These are phyloP conservation scores for Arthrobotrys conoides DNA, from an alignment of 2,329 filamentous ascomycete genomes.

Conservation along the genomic window DNA sequence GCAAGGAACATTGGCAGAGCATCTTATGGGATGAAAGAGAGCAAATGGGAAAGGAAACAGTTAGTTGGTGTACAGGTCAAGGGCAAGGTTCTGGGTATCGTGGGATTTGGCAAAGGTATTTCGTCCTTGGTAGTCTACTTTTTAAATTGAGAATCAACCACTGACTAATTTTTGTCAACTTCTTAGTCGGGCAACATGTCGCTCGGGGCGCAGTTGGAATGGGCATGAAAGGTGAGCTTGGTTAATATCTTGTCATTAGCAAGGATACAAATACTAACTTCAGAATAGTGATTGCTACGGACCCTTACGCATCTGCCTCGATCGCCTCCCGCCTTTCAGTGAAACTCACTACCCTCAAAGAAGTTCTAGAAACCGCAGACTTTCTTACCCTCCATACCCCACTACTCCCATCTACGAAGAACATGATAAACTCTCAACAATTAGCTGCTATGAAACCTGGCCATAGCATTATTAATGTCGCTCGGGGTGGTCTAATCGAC, in stretches of 20 bases:
- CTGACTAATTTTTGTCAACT: background rate
- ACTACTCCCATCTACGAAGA: constrained; percentile 80
- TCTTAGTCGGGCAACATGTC: constrained; percentile 79
- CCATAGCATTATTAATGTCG: constrained; percentile 82
- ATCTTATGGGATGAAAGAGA: constrained; percentile 66
- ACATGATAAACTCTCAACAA: constrained; percentile 78
- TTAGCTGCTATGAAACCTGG: constrained; percentile 80
- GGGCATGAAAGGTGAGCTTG: constrained; percentile 74
- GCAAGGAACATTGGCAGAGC: constrained; percentile 81
- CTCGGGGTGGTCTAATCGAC: constrained; percentile 84
- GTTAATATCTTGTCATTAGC: background rate
- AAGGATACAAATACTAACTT: background rate
- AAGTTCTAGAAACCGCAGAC: constrained; percentile 77
- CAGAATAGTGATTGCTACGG: constrained; percentile 75
- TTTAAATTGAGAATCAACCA: background rate
- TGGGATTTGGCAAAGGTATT: constrained; percentile 82
- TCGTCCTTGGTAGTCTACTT: background rate
- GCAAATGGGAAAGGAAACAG: constrained; percentile 81
- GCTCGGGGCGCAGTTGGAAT: constrained; percentile 83
- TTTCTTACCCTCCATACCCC: constrained; percentile 87
- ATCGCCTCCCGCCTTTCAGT: constrained; percentile 79
- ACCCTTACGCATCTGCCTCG: constrained; percentile 82
- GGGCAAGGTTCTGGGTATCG: constrained; percentile 80
- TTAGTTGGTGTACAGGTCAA: constrained; percentile 84
- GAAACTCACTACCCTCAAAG: constrained; percentile 72